A percentile compares a stretch with the other conserved stretches of the same genome.
Conservation (phyloP, 2,329 filamentous ascomycete genomes). For the Ascochyta lentis region DNA sequence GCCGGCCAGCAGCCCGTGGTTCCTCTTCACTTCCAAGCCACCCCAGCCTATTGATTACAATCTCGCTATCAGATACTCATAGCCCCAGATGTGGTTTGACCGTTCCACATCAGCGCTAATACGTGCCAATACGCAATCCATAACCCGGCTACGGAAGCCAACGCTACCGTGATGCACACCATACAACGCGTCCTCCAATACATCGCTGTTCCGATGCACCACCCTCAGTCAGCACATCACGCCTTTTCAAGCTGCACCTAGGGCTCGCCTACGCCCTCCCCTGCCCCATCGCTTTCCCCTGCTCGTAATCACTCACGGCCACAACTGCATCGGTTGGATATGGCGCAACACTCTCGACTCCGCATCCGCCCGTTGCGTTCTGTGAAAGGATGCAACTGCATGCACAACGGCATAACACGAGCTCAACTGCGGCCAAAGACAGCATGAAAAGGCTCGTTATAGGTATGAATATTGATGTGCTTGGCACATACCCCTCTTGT, state of each 20-base stretch:
- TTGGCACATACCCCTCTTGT: constrained; percentile 20
- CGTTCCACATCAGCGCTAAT: neutral
- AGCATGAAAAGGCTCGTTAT: constrained; percentile 21
- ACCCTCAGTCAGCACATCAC: constrained; percentile 25
- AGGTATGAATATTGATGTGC: constrained; percentile 20
- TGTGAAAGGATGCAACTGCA: constrained; percentile 17
- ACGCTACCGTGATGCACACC: constrained; percentile 22
- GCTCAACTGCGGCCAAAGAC: constrained; percentile 24
- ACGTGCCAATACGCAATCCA: neutral
- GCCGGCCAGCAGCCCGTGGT: neutral
- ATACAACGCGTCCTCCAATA: constrained; percentile 30
- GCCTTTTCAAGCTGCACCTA: constrained; percentile 18
- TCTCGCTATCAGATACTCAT: neutral
- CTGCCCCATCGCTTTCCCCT: constrained; percentile 25
- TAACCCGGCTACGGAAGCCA: constrained; percentile 21
- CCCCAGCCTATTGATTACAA: neutral
- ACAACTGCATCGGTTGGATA: constrained; percentile 8
- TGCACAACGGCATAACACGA: constrained; percentile 29
- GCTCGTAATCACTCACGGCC: constrained; percentile 15
- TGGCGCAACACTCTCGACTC: constrained; percentile 4
- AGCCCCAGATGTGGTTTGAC: neutral
- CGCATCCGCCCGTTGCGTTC: constrained; percentile 15
- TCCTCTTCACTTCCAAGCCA: neutral
- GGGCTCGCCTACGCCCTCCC: constrained; percentile 26
- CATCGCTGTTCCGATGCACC: constrained; percentile 24